These are phyloP conservation scores for Asterochloris sp. DNA, from an alignment of 139 green algal species.

Conservation along the genomic window DNA sequence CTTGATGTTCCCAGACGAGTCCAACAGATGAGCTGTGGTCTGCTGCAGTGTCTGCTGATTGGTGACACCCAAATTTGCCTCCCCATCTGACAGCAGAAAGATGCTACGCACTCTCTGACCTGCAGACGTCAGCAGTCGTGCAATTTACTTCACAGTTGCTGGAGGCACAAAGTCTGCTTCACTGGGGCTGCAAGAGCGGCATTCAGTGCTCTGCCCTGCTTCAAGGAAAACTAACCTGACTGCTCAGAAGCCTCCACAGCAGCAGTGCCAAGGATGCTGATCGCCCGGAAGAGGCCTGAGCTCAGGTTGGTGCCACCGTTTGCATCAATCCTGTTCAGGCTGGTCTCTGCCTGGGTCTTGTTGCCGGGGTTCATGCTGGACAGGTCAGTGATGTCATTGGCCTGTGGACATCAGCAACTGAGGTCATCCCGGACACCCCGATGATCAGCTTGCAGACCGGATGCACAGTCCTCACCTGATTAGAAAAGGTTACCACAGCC, in stretches of 20 bases:
- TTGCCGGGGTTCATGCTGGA: not conserved
- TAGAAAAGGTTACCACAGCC: not conserved
- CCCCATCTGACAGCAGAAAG: constrained; percentile 10
- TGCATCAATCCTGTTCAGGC: not conserved
- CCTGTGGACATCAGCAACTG: not conserved
- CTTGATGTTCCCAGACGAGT: not conserved
- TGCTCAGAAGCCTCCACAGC: not conserved
- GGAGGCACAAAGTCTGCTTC: not conserved
- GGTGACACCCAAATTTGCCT: constrained; percentile 2
- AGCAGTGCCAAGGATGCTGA: not conserved
- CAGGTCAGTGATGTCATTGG: not conserved
- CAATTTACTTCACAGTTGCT: not conserved
- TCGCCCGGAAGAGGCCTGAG: not conserved
- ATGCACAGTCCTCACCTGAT: not conserved
- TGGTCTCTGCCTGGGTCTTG: not conserved
- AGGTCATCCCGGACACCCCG: not conserved
- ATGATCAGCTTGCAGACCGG: not conserved
- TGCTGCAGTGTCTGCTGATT: not conserved
- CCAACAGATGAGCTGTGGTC: not conserved
- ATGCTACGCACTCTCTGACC: not conserved
- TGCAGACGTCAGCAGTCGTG: not conserved
- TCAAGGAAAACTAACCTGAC: not conserved
- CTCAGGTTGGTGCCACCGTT: constrained; percentile 1
- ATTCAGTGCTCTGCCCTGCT: not conserved
- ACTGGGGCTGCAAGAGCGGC: not conserved